Percentiles rank a stretch among this genome's conserved stretches.
Conservation (phyloP, 2,329 filamentous ascomycete genomes). For the Arachnomyces sp. region DNA sequence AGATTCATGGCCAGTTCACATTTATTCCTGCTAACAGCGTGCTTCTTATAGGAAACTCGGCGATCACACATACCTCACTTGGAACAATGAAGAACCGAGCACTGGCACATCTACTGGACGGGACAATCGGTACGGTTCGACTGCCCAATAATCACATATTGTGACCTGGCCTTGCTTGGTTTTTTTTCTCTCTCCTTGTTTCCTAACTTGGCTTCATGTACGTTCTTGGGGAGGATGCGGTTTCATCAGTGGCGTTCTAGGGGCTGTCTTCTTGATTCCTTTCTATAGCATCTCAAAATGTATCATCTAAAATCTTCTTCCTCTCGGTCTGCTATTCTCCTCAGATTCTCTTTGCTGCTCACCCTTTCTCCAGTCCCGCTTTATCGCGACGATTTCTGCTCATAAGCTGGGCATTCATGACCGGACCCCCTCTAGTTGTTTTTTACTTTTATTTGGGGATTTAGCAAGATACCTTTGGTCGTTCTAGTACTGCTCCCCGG, state of each 20-base stretch:
- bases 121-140: slow-evolving; percentile 40
- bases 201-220: not conserved
- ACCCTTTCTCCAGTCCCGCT: too few species aligned
- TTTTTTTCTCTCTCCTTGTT: slow-evolving; percentile 2
- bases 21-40: not conserved
- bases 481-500: too few species aligned
- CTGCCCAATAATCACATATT: slow-evolving; percentile 6
- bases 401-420: too few species aligned
- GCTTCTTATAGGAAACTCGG: slow-evolving; percentile 68
- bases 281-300: not conserved
- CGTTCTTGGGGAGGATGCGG: not conserved
- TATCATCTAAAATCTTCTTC: too few species aligned
- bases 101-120: slow-evolving; percentile 49
- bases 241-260: not conserved
- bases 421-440: too few species aligned
- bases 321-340: too few species aligned
- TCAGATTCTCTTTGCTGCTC: too few species aligned
- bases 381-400: too few species aligned
- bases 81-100: slow-evolving; percentile 67
- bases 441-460: too few species aligned
- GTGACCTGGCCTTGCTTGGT: slow-evolving; percentile 7
- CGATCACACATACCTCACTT: slow-evolving; percentile 93
- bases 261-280: not conserved
- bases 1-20: slow-evolving; percentile 1
- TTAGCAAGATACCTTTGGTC: too few species aligned